Conservation (phyloP, 106 monocot genomes). For the Gastrodia elata region DNA sequence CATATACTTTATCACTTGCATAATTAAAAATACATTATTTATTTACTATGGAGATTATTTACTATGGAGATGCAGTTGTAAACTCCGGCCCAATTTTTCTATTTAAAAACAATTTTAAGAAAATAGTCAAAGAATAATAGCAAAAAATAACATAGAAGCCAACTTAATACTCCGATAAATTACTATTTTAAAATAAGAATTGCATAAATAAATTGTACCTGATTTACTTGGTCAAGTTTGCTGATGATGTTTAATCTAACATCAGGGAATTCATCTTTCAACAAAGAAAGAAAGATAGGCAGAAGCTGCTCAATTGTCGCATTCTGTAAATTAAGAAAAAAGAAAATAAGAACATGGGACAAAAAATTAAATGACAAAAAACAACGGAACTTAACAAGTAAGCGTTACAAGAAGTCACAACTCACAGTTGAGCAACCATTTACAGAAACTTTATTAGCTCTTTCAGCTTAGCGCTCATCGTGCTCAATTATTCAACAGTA, state of each 20-base stretch:
- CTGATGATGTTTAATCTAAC: constrained; percentile 92
- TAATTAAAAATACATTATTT: too few relatives aligned
- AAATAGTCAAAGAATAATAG: too few relatives aligned
- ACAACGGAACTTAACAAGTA: background rate
- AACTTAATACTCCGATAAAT: background rate
- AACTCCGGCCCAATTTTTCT: background rate
- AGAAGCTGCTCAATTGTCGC: constrained; percentile 88
- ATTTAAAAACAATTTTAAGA: background rate
- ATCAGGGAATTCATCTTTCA: constrained; percentile 97
- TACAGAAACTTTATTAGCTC: background rate
- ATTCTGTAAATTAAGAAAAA: constrained; percentile 35
- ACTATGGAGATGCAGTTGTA: background rate
- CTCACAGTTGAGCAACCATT: background rate
- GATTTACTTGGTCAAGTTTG: constrained; percentile 98
- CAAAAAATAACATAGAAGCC: background rate
- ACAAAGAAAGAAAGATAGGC: constrained; percentile 85
- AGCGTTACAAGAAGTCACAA: background rate
- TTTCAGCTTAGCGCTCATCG: background rate
- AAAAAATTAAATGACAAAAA: background rate
- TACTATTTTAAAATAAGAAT: background rate
- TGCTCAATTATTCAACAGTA: background rate
- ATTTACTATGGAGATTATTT: too few relatives aligned
- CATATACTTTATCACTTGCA: background rate
- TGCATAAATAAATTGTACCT: constrained; percentile 29
- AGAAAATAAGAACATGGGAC: background rate